Conservation (phyloP, 768 basidiomycete species). For the Dendrothele bispora region DNA sequence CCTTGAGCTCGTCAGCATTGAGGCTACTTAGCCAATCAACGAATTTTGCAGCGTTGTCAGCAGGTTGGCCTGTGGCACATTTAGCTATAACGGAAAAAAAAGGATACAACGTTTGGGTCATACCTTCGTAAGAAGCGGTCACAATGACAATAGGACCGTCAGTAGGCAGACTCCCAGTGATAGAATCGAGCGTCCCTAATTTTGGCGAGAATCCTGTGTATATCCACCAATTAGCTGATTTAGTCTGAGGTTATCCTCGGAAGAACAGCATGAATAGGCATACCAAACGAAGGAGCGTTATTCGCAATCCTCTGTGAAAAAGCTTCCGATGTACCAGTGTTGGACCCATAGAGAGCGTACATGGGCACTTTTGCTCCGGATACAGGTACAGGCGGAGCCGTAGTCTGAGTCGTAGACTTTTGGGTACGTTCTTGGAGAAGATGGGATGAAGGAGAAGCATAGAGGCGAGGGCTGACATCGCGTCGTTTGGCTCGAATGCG, state of each 20-base stretch:
- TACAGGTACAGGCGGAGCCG: background rate
- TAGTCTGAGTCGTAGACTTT: background rate
- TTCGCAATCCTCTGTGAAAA: constrained; percentile 45
- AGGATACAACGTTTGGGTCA: background rate
- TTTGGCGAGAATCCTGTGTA: constrained; percentile 36
- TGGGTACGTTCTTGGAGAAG: constrained; percentile 10
- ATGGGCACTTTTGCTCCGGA: constrained; percentile 22
- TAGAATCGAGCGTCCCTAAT: constrained; percentile 40
- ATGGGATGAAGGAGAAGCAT: constrained; percentile 15
- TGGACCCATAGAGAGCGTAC: constrained; percentile 44
- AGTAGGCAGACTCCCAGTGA: constrained; percentile 32
- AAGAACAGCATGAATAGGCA: background rate
- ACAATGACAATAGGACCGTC: constrained; percentile 45
- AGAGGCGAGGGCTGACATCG: constrained; percentile 13
- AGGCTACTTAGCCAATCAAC: constrained; percentile 39
- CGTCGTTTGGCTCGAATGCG: constrained; percentile 38
- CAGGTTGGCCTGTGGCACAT: constrained; percentile 36
- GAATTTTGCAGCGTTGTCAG: constrained; percentile 47
- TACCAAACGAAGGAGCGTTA: constrained; percentile 36
- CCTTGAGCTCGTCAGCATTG: constrained; percentile 23
- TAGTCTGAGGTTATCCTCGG: too few species aligned
- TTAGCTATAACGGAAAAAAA: background rate
- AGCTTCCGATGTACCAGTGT: constrained; percentile 47
- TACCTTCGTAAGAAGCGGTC: constrained; percentile 48
- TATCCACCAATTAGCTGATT: background rate